Conservation (phyloP, 345 rosid genomes). For the Dovyalis caffra region DNA sequence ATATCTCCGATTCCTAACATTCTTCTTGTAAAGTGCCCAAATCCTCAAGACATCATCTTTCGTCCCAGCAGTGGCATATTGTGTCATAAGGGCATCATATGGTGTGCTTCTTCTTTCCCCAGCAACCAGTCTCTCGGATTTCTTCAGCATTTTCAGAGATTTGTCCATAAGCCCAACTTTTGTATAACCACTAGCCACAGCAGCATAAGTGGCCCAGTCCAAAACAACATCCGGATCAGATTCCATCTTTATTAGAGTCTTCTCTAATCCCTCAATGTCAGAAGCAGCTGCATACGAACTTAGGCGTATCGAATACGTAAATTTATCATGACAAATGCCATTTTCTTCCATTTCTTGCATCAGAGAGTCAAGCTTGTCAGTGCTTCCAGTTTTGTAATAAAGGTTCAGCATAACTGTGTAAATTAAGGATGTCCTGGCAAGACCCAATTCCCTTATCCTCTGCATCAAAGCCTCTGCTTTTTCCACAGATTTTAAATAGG, state of each 20-base stretch:
- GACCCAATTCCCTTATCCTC: conserved; percentile 36
- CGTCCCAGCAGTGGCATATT: conserved; percentile 33
- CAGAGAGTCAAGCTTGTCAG: conserved; percentile 26
- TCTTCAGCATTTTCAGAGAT: conserved; percentile 33
- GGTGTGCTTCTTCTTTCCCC: neutral
- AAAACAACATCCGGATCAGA: conserved; percentile 19
- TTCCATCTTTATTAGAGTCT: conserved; percentile 26
- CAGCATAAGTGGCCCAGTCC: conserved; percentile 20
- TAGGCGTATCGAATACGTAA: conserved; percentile 13
- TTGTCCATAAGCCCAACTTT: conserved; percentile 28
- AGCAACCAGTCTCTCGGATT: conserved; percentile 27
- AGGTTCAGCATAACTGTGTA: conserved; percentile 33
- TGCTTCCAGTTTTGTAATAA: conserved; percentile 21
- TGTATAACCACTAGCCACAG: conserved; percentile 25
- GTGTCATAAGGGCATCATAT: conserved; percentile 26
- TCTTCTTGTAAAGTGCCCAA: conserved; percentile 35
- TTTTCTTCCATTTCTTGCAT: conserved; percentile 35
- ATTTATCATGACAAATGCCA: conserved; percentile 20
- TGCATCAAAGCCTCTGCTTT: conserved; percentile 43
- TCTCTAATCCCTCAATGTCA: conserved; percentile 27
- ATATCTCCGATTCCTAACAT: conserved; percentile 19
- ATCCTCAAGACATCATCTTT: conserved; percentile 42
- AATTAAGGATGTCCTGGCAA: neutral
- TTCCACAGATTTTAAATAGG: conserved; percentile 24
- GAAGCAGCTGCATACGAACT: conserved; percentile 33